Conservation (phyloP, 2,329 filamentous ascomycete species). For the Clonostachys chloroleuca region DNA sequence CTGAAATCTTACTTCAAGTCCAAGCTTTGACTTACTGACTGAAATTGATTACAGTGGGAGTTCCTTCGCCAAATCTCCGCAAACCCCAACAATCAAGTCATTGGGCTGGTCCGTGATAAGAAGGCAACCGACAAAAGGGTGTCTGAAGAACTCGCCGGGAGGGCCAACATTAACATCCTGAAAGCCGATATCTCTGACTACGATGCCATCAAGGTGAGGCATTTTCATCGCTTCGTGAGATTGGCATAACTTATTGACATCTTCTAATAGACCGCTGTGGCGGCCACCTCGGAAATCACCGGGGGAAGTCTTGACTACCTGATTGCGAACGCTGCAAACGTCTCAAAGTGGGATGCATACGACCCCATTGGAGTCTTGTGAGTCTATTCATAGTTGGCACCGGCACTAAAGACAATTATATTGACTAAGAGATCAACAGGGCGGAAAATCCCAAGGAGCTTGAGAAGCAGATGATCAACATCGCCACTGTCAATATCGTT, state of each 20-base stretch:
- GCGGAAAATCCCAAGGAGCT: not conserved
- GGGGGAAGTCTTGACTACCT: conserved; percentile 41
- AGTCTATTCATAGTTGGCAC: not conserved
- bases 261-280: not conserved
- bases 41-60: conserved; percentile 30
- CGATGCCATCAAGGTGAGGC: conserved; percentile 24
- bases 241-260: not conserved
- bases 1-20: not conserved
- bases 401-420: conserved; percentile 7
- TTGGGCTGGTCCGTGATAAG: conserved; percentile 44
- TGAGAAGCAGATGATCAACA: not conserved
- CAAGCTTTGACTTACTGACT: not conserved
- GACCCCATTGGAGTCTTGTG: conserved; percentile 28
- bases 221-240: not conserved
- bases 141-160: conserved; percentile 24
- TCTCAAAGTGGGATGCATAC: conserved; percentile 18
- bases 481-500: conserved; percentile 26
- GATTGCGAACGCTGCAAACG: conserved; percentile 39
- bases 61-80: conserved; percentile 40
- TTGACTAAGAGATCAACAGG: not conserved
- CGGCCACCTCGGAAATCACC: conserved; percentile 12
- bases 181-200: conserved; percentile 36
- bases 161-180: conserved; percentile 38
- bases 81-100: conserved; percentile 33
- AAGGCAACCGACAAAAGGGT: conserved; percentile 35